Percentiles rank a stretch among this genome's conserved stretches.
phyloP scores from a whole-genome alignment of 768 basidiomycete species.

The Collybiopsis luxurians region DNA sequence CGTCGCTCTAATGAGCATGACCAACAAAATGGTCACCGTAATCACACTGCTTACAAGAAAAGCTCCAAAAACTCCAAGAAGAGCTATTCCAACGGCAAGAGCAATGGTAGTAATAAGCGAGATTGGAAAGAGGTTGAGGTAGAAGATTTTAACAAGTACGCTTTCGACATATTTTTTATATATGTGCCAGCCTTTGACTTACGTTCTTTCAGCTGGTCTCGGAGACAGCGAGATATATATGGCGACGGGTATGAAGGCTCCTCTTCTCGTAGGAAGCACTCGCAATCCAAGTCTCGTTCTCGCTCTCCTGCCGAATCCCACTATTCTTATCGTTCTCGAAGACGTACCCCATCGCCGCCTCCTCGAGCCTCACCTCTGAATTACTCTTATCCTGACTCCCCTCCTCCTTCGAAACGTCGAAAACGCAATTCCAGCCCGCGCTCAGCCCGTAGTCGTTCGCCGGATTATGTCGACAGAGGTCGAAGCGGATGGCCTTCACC shows the following conservation, averaged over 20 bases:
- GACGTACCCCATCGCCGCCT: slow-evolving; percentile 59
- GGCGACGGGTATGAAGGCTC: slow-evolving; percentile 24
- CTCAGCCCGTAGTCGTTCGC: slow-evolving; percentile 44
- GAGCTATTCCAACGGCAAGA: slow-evolving; percentile 17
- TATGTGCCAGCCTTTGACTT: slow-evolving; percentile 10
- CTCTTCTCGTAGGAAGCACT: slow-evolving; percentile 44
- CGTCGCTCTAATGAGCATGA: slow-evolving; percentile 7
- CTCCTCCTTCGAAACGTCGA: slow-evolving; percentile 55
- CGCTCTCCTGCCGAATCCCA: slow-evolving; percentile 65
- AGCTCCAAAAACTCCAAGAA: slow-evolving; percentile 3
- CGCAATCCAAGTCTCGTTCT: slow-evolving; percentile 53
- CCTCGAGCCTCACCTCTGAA: slow-evolving; percentile 16
- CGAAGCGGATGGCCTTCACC: slow-evolving; percentile 31
- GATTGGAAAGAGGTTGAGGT: slow-evolving; percentile 58
- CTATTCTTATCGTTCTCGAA: slow-evolving; percentile 63
- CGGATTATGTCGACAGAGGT: slow-evolving; percentile 37
- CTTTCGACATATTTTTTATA: slow-evolving; percentile 10
- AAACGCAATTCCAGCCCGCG: slow-evolving; percentile 51
- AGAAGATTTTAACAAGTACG: slow-evolving; percentile 78
- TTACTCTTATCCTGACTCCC: slow-evolving; percentile 17
- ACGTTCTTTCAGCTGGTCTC: slow-evolving; percentile 60
- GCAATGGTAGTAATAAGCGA: slow-evolving; percentile 28
- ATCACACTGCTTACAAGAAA: slow-evolving; percentile 15
- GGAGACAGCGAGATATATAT: slow-evolving; percentile 35
- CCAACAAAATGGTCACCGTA: slow-evolving; percentile 33